Base-by-base conservation (phyloP, 2,329 filamentous ascomycete species). In the Pseudogymnoascus sp. region DNA sequence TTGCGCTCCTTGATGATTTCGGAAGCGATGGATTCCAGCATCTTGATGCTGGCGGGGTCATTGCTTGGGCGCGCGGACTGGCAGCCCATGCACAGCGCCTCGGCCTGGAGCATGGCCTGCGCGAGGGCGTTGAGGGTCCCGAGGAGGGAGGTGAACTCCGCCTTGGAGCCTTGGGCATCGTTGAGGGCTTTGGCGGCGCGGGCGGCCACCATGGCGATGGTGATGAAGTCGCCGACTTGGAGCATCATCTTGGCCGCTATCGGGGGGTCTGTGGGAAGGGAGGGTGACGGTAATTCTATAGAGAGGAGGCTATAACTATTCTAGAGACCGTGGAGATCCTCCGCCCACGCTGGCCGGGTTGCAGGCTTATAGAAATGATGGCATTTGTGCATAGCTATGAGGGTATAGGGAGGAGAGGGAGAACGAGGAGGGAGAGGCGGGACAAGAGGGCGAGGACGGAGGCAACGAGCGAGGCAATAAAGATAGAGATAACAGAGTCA, bases 1-100 rank as follows among this genome's bases (percentile, higher is more conserved):
- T 53, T 53, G 47, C 47, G 47, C 47, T 53, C 47, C 26, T 53
- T 53, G n/a, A 33, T 53, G 4, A 53, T 53, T n/a, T 53, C 47
- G 47, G 26, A 9, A 19, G 26, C 47, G 26, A 53, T 53, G 26
- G 47, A 31, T 53, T 53, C 47, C 9, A 53, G 8, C 47, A 53
- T 53, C n/a, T 53, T 53, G 26, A 31, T 31, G 47, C 47, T 53
- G 10, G 26, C n/a, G 26, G 47, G n/a, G 47, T 53, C 26, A 2
- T 53, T 31, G 47, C 47, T 53, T 17, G 47, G 47, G 26, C 47
- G 47, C 26, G 47, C 47, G n/a, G 47, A 53, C 26, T 53, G 47
- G 28, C 47, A 53, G 26, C 47, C 47, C 47, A 53, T 53, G n/a
- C 47, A 53, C 9, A 53, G 26, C 26, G 47, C 47, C 17, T 53